phyloP scores from a whole-genome alignment of 1,139 yeast genomes.

The Candida sp. region DNA sequence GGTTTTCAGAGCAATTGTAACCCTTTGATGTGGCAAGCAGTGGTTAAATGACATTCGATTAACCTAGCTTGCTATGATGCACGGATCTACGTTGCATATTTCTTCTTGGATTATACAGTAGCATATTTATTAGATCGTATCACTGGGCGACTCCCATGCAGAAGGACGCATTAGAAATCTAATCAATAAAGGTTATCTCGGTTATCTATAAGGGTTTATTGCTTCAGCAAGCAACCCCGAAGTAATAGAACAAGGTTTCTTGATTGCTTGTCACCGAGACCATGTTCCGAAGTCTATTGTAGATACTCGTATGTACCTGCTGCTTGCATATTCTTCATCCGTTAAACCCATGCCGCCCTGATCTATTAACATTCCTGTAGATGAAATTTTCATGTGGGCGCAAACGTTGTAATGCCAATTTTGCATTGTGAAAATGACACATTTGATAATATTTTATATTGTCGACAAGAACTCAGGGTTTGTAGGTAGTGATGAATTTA shows the following conservation, averaged over 20 bases:
- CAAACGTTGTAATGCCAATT: neutral
- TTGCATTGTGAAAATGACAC: neutral
- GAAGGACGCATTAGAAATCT: neutral
- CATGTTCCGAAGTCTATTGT: too few species aligned
- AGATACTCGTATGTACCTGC: too few species aligned
- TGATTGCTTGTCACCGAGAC: too few species aligned
- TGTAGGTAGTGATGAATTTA: neutral
- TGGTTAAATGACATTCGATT: too few species aligned
- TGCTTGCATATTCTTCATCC: too few species aligned
- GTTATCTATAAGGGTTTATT: neutral
- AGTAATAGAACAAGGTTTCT: too few species aligned
- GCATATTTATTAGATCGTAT: neutral
- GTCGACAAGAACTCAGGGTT: neutral
- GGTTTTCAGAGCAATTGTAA: too few species aligned
- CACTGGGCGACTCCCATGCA: neutral
- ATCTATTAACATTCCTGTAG: neutral
- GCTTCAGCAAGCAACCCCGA: too few species aligned
- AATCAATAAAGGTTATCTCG: neutral
- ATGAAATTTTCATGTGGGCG: neutral
- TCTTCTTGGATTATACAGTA: neutral
- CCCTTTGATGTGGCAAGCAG: too few species aligned
- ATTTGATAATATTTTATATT: neutral
- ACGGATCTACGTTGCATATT: neutral
- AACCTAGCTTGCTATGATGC: neutral
- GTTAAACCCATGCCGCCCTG: too few species aligned